phyloP scores from a whole-genome alignment of 192 early-diverging fungal species.

The Tieghemiomyces parasiticus region DNA sequence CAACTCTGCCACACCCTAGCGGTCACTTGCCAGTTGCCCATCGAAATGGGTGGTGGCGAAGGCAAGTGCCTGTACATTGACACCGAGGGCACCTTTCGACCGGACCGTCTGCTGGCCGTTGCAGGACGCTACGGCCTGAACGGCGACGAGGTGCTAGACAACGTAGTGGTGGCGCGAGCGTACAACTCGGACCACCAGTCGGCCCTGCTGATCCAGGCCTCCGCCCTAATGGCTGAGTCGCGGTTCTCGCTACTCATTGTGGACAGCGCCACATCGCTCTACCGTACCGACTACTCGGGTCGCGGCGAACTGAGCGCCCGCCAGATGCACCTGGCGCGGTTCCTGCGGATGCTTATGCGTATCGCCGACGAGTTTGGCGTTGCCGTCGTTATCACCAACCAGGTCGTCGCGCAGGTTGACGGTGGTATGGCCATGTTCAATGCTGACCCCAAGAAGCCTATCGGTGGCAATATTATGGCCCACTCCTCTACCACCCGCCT shows the following conservation, averaged over 20 bases:
- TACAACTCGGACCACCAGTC: constrained; percentile 95
- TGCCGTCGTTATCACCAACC: constrained; percentile 95
- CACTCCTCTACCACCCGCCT: constrained; percentile 94
- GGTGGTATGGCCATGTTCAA: constrained; percentile 78
- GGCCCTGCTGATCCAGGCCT: constrained; percentile 66
- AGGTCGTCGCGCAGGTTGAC: constrained; percentile 91
- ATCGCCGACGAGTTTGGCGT: constrained; percentile 97
- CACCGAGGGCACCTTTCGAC: constrained; percentile 93
- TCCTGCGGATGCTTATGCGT: constrained; percentile 67
- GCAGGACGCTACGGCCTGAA: constrained; percentile 73
- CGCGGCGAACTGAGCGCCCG: constrained; percentile 89
- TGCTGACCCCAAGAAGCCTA: constrained; percentile 86
- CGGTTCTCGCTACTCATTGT: constrained; percentile 77
- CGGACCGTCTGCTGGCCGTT: constrained; percentile 69
- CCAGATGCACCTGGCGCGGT: constrained; percentile 88
- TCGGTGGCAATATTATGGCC: constrained; percentile 96
- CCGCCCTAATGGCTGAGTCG: constrained; percentile 79
- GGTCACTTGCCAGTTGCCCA: constrained; percentile 89
- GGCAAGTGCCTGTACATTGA: constrained; percentile 95
- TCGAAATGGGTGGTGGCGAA: constrained; percentile 77
- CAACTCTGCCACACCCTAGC: constrained; percentile 93
- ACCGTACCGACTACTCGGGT: constrained; percentile 93
- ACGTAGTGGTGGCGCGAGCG: constrained; percentile 86
- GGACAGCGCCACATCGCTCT: constrained; percentile 83
- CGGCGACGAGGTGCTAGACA: constrained; percentile 78